Conservation (phyloP, 2,329 filamentous ascomycete genomes). For the Fusarium burgessii region DNA sequence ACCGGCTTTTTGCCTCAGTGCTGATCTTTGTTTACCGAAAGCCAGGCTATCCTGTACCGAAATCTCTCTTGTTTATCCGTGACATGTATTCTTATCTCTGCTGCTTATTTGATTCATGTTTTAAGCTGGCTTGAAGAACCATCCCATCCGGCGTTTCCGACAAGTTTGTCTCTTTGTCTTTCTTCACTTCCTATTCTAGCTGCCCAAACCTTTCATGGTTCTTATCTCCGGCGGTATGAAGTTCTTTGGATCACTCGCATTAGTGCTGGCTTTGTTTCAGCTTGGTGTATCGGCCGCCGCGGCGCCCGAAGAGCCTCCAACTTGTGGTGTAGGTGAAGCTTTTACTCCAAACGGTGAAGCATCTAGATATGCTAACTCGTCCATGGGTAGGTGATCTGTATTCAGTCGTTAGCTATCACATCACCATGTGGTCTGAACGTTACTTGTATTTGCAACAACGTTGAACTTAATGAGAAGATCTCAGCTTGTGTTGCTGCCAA, state of each 20-base stretch:
- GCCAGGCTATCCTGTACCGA: background rate
- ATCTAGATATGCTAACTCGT: background rate
- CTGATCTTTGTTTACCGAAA: background rate
- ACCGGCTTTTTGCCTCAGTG: background rate
- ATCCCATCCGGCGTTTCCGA: background rate
- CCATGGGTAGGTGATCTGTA: background rate
- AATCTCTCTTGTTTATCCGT: background rate
- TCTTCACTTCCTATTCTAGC: background rate
- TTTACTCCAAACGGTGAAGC: background rate
- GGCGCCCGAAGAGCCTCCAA: constrained; percentile 20
- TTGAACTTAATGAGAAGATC: constrained; percentile 20
- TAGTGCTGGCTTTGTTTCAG: constrained; percentile 25
- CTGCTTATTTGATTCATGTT: background rate
- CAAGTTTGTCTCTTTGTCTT: background rate
- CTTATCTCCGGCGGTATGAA: constrained; percentile 21
- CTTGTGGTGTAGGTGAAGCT: constrained; percentile 21
- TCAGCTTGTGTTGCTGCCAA: constrained; percentile 3
- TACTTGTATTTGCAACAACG: constrained; percentile 25
- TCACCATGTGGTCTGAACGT: constrained; percentile 17
- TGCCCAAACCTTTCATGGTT: background rate
- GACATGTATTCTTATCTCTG: background rate
- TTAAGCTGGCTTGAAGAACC: background rate
- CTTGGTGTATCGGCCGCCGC: constrained; percentile 24
- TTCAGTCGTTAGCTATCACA: constrained; percentile 8
- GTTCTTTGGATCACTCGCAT: background rate